These are phyloP conservation scores for Chalciporus piperatoides DNA, from an alignment of 1,284 basidiomycete species.

Conservation along the genomic window DNA sequence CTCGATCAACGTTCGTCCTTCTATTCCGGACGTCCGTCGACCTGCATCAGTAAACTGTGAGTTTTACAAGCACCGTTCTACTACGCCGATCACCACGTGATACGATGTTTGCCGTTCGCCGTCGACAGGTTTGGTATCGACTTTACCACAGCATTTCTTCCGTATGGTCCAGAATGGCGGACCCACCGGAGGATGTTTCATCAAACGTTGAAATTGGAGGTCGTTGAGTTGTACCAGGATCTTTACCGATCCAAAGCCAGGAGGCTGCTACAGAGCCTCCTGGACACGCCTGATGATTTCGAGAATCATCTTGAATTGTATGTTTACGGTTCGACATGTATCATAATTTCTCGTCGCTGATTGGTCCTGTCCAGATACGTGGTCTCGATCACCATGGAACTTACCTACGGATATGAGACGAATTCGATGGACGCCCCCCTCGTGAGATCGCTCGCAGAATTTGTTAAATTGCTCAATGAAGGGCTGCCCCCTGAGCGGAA, in stretches of 20 bases:
- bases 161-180: conserved; percentile 31
- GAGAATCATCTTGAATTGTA: conserved; percentile 26
- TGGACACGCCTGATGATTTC: conserved; percentile 24
- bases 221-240: conserved; percentile 16
- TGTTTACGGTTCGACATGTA: background rate
- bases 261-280: conserved; percentile 20
- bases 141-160: conserved; percentile 31
- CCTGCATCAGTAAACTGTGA: conserved; percentile 26
- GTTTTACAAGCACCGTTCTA: background rate
- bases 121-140: conserved; percentile 31
- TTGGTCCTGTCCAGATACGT: conserved; percentile 23
- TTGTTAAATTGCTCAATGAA: conserved; percentile 23
- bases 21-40: conserved; percentile 30
- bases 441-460: conserved; percentile 26
- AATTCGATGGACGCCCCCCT: conserved; percentile 27
- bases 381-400: conserved; percentile 30
- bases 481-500: conserved; percentile 28
- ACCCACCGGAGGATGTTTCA: conserved; percentile 32
- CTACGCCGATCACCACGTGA: background rate
- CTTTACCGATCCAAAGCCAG: conserved; percentile 23
- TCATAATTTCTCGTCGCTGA: background rate
- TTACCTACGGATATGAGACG: conserved; percentile 31
- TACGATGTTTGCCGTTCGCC: background rate
- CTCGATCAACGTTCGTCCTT: conserved; percentile 30
- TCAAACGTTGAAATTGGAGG: conserved; percentile 24